Evolutionary conservation across 441 rosid species (phyloP).

Genomic region (Populus hybrid): DNA sequence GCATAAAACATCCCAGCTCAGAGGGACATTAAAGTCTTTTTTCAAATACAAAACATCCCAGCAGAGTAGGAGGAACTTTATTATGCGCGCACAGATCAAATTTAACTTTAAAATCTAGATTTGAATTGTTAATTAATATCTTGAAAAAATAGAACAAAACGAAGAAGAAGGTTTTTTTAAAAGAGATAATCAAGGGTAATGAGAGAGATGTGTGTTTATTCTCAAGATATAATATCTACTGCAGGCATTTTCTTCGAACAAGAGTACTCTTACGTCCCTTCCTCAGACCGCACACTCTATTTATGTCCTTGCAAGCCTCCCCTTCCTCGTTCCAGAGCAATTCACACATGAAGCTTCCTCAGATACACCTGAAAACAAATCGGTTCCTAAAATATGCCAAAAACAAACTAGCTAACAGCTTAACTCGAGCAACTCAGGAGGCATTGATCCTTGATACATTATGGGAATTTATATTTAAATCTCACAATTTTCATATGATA

Average conservation of each 20-base stretch:
- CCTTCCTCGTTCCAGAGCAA: background rate
- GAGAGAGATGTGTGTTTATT: background rate
- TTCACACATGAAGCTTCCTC: slow-evolving; percentile 8
- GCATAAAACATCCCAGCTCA: too few species aligned
- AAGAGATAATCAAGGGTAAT: too few species aligned
- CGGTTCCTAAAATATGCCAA: background rate
- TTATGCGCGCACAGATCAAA: too few species aligned
- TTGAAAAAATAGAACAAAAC: too few species aligned
- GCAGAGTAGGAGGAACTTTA: too few species aligned
- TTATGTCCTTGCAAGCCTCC: background rate
- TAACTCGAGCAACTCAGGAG: background rate
- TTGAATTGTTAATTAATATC: too few species aligned
- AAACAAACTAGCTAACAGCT: background rate
- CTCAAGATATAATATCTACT: background rate
- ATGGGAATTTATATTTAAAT: too few species aligned
- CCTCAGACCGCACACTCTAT: background rate
- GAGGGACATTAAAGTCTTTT: too few species aligned
- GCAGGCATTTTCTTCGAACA: background rate
- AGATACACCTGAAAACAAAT: background rate
- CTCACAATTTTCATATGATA: too few species aligned
- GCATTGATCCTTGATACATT: background rate
- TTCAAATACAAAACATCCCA: too few species aligned
- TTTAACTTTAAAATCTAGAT: too few species aligned
- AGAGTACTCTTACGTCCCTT: background rate
- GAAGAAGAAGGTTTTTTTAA: too few species aligned